Base-by-base conservation (phyloP, 192 early-diverging fungal genomes). In the Coemansia sp. region DNA sequence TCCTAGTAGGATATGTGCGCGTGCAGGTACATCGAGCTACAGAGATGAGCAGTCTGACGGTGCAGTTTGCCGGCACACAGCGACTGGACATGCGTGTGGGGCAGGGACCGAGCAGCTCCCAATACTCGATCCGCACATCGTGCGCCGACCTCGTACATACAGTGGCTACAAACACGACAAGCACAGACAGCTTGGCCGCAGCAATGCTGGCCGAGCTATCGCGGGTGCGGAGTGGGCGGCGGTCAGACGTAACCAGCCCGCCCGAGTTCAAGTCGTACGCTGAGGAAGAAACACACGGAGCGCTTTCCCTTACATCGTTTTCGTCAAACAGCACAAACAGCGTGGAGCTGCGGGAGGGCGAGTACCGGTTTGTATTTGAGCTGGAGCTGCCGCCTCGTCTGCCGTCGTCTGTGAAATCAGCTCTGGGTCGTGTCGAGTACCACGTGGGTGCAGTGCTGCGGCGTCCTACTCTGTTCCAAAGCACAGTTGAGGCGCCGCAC, bases 341-440 rank as follows among this genome's bases (percentile, higher is more conserved):
- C 8, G 49, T 67, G 22, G 38, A 29, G 60, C 57, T 72, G 62
- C 41, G 10, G 24, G 70, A 56, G 0, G 76, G 76, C 22, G 71
- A 73, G 57, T 70, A 79, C 48, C 59, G 76, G 22, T 79, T 73
- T 53, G 52, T 60, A 5, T 79, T 79, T 43, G 70, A 73, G 71
- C 68, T 79, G 52, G 53, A 67, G 21, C 52, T 79, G 45, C 70
- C 76, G 21, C 45, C 52, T 11, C 32, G 21, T 1, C 51, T 79
- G 43, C 70, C 76, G 11, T 48, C 67, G 10, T 79, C 76, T 2
- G 76, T 79, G 22, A 22, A 1, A 2, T 79, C 76, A 24, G 24
- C 56, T 7, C 37, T 79, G 27, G 76, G 76, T 17, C 9, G 39
- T 1, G 71, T 73, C 21, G 43, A 25, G n/a, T 79, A 69, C 47